Percentiles rank a stretch among this genome's conserved stretches.
Evolutionary conservation across 768 basidiomycete genomes (phyloP).

Genomic region (Suillus subalutaceus): DNA sequence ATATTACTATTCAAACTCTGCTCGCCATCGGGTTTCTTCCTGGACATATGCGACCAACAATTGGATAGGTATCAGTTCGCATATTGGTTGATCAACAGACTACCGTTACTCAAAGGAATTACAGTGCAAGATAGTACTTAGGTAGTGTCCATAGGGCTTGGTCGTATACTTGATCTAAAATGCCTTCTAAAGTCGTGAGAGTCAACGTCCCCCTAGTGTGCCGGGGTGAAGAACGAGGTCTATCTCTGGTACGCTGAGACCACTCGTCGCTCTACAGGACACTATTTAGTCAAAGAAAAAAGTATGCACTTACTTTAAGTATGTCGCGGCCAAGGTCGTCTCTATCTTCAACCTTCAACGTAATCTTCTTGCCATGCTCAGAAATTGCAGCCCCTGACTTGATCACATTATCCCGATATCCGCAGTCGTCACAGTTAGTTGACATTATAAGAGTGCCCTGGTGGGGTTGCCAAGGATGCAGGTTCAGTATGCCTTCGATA

Average conservation of each 20-base stretch:
- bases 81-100: no score
- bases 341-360: constrained; percentile 84
- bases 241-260: constrained; percentile 79
- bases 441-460: constrained; percentile 98
- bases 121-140: no score
- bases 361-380: constrained; percentile 83
- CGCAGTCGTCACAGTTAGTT: constrained; percentile 93
- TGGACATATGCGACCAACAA: no score
- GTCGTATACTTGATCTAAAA: constrained; percentile 92
- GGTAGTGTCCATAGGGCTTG: no score
- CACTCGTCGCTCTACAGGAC: constrained; percentile 48
- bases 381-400: constrained; percentile 94
- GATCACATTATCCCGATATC: constrained; percentile 97
- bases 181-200: constrained; percentile 93
- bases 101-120: no score
- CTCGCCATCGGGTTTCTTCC: no score
- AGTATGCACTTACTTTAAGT: constrained; percentile 67
- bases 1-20: no score
- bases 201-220: constrained; percentile 88
- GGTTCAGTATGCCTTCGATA: not conserved
- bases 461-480: not conserved
- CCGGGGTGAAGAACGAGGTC: constrained; percentile 90
- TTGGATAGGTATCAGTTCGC: no score
- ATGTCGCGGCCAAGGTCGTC: constrained; percentile 94
- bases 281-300: not conserved